Conservation (phyloP, 2,329 filamentous ascomycete genomes). For the Dactylellina parvicollis region DNA sequence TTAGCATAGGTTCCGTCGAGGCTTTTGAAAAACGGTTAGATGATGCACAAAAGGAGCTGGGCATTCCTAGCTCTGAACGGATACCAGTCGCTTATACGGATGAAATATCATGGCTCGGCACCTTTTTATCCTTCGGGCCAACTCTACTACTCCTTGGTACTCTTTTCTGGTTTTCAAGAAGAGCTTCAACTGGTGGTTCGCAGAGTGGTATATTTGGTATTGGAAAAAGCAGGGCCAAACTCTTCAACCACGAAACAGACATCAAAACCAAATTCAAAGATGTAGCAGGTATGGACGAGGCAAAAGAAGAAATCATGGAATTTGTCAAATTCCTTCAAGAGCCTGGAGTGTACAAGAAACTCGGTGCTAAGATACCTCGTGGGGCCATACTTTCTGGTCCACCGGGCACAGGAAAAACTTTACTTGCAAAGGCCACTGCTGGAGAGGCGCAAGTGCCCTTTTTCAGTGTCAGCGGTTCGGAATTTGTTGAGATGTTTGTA, state of each 20-base stretch:
- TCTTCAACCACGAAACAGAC: conserved; percentile 96
- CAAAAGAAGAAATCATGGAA: conserved; percentile 98
- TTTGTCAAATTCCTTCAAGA: conserved; percentile 97
- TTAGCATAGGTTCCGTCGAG: conserved; percentile 93
- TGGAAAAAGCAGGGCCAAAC: conserved; percentile 92
- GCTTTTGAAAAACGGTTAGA: conserved; percentile 90
- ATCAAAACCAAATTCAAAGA: conserved; percentile 97
- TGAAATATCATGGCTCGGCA: conserved; percentile 77
- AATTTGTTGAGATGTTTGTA: conserved; percentile 99
- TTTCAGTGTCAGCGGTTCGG: conserved; percentile 97
- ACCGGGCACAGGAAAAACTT: conserved; percentile 96
- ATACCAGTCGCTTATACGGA: conserved; percentile 90
- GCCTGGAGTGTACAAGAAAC: conserved; percentile 87
- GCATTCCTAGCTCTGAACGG: conserved; percentile 84
- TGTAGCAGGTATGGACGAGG: conserved; percentile 97
- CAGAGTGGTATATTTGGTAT: conserved; percentile 90
- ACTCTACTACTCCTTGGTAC: conserved; percentile 86
- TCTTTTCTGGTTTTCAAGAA: conserved; percentile 80
- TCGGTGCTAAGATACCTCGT: conserved; percentile 96
- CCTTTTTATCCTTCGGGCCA: conserved; percentile 81
- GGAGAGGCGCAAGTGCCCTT: conserved; percentile 97
- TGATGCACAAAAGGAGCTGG: conserved; percentile 84
- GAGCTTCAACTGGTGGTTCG: conserved; percentile 74
- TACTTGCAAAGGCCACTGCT: conserved; percentile 95
- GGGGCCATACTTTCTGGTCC: conserved; percentile 97